A percentile compares a stretch with the other conserved stretches of the same genome.
Evolutionary conservation across 2,329 filamentous ascomycete genomes (phyloP).

Genomic region (Epicoccum sorghinum): DNA sequence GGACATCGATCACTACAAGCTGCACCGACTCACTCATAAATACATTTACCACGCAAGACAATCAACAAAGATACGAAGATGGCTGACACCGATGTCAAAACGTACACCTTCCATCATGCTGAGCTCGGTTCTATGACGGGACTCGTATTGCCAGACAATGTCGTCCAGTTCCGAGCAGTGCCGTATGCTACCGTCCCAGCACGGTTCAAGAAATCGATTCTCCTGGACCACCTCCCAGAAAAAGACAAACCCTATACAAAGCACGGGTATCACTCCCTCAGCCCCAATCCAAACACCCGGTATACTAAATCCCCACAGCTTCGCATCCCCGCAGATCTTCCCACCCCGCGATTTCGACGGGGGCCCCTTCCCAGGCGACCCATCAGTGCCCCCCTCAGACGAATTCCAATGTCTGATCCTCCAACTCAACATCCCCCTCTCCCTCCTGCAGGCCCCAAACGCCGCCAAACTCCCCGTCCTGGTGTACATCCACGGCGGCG

Average conservation of each 20-base stretch:
- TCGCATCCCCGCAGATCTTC: constrained; percentile 27
- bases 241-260: constrained; percentile 23
- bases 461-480: constrained; percentile 52
- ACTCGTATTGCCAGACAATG: constrained; percentile 8
- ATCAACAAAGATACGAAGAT: not conserved
- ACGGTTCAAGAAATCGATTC: constrained; percentile 30
- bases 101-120: not conserved
- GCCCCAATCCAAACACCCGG: not conserved
- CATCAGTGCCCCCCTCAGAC: not conserved
- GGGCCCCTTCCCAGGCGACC: constrained; percentile 21
- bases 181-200: constrained; percentile 29
- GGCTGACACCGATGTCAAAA: not conserved
- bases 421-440: constrained; percentile 32
- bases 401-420: constrained; percentile 21
- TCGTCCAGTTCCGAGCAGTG: constrained; percentile 34
- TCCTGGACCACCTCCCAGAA: constrained; percentile 9
- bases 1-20: not conserved
- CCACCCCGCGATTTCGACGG: constrained; percentile 13
- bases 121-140: not conserved
- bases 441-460: not conserved
- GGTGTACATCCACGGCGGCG: constrained; percentile 61
- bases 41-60: not conserved
- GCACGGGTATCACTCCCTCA: constrained; percentile 16
- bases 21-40: not conserved
- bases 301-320: constrained; percentile 11